phyloP scores from a whole-genome alignment of 2,329 filamentous ascomycete species.

The Beauveria sp. region DNA sequence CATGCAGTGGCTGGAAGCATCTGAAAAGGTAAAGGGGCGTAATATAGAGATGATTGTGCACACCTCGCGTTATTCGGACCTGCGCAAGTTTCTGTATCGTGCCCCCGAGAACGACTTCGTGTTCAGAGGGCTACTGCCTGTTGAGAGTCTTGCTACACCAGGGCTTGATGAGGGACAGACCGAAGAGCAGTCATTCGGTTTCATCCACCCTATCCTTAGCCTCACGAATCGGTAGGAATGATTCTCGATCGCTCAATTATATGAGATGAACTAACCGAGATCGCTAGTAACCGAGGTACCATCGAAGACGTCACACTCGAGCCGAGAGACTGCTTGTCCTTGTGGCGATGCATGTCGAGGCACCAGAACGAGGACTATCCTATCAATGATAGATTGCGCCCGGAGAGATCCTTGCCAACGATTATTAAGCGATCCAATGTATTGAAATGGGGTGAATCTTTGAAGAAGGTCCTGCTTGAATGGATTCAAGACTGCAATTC shows the following conservation, averaged over 20 bases:
- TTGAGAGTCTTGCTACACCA: conserved; percentile 42
- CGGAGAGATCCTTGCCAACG: conserved; percentile 38
- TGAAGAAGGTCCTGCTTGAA: conserved; percentile 49
- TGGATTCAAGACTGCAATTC: conserved; percentile 52
- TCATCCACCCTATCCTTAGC: conserved; percentile 59
- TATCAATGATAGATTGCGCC: conserved; percentile 42
- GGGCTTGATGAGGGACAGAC: conserved; percentile 38
- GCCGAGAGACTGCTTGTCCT: conserved; percentile 58
- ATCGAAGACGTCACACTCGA: conserved; percentile 63
- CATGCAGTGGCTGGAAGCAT: conserved; percentile 56
- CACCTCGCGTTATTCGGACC: conserved; percentile 62
- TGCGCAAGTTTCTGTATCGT: conserved; percentile 65
- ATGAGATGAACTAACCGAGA: not conserved
- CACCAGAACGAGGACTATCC: conserved; percentile 43
- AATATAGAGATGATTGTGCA: conserved; percentile 63
- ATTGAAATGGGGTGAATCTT: conserved; percentile 52
- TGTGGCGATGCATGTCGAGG: conserved; percentile 59
- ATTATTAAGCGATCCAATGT: conserved; percentile 59
- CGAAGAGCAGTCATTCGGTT: conserved; percentile 41
- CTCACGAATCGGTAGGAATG: conserved; percentile 46
- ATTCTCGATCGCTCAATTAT: not conserved
- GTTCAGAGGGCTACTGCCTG: conserved; percentile 25
- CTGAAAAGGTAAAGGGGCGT: conserved; percentile 55
- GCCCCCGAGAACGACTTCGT: conserved; percentile 32
- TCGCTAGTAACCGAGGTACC: conserved; percentile 43